Base-by-base conservation (phyloP, 1,139 yeast species). In the Citeromyces siamensis region DNA sequence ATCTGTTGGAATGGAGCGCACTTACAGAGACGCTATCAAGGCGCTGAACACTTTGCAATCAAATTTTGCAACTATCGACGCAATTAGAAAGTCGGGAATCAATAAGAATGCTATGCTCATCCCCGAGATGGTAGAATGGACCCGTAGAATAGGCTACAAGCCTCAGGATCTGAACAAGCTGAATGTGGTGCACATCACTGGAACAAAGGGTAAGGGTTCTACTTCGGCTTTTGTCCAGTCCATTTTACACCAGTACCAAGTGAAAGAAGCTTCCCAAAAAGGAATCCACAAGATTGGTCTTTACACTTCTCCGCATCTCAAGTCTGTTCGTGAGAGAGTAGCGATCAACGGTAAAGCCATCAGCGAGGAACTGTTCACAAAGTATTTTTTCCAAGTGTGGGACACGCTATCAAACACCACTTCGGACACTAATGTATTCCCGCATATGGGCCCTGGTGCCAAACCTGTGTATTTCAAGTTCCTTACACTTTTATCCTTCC, bases 151-250 rank as follows among this genome's bases (percentile, higher is more conserved):
- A 37, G 98, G 97, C 0, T 86, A 88, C 56, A 53, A 61, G n/a
- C 69, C 78, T 1, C 47, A 58, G 3, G 94, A 81, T 44, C 76
- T 84, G 51, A 74, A 86, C 56, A 67, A 59, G 41, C 59, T 93
- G 49, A 86, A 88, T 47, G 69, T 86, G 4, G 70, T 93, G 35
- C 98, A 93, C 52, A 81, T 93, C 26, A 88, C 99, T 0, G 99
- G 99, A 19, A 93, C 99, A 2, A 93, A 93, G 56, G 99, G 99
- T 9, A 93, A 93, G 59, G 99, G 99, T 1, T 86, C 96, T 1
- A 88, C 97, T 0, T 90, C 96, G 60, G 96, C 98, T 0, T 93
- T 93, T 53, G 74, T 88, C 3, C 85, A 84, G 49, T 76, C 93
- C 3, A 85, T 90, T 35, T 59, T 93, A 42, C 53, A 60, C 12